Base-by-base conservation (phyloP, 495 filamentous ascomycete genomes). In the Entonaema liquescens region DNA sequence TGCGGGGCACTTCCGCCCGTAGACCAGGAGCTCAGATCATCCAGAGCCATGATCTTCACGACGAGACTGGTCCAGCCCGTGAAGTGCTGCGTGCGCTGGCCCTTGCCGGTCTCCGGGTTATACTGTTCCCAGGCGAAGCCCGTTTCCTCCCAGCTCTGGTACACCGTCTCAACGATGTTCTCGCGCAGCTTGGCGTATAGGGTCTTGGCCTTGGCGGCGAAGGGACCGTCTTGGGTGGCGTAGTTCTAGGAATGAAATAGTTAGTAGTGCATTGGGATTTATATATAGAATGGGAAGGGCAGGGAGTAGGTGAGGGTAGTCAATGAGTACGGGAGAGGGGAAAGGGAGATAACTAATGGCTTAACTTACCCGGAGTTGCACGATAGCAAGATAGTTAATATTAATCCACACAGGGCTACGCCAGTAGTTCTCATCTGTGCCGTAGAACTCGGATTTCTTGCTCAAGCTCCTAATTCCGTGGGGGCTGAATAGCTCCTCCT, bases 61-160 rank as follows among this genome's bases (percentile, higher is more conserved):
- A 98, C 95, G 79, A 98, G 82, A 78, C 92, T 96, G 54, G 96
- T 99, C 95, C 95, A 99, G 60, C 95, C 95, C 15, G 95, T 96
- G 78, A 99, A 99, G 83, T 98, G 95, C 82, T 97, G 94, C 23
- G 94, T 98, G 55, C 95, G 87, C 83, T 98, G 96, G 33, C 95
- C 95, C 61, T 87, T 86, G 53, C 95, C 95, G 3, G 91, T 97
- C 68, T 97, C 93, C 0, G 95, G 92, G 78, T 97, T 94, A 80
- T 98, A 99, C 80, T 99, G 95, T 78, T 99, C 95, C 96, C 96
- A 99, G 9, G 96, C 95, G 79, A 98, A 99, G 17, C 95, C 94
- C 0, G 95, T 99, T 67, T 91, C 86, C 77, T 89, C 84, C 95
- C 95, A 99, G 75, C 89, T 87, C 38, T 88, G 83, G 83, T 91